These are phyloP conservation scores for Teunomyces kruisii DNA, from an alignment of 805 yeast species.

Conservation along the genomic window DNA sequence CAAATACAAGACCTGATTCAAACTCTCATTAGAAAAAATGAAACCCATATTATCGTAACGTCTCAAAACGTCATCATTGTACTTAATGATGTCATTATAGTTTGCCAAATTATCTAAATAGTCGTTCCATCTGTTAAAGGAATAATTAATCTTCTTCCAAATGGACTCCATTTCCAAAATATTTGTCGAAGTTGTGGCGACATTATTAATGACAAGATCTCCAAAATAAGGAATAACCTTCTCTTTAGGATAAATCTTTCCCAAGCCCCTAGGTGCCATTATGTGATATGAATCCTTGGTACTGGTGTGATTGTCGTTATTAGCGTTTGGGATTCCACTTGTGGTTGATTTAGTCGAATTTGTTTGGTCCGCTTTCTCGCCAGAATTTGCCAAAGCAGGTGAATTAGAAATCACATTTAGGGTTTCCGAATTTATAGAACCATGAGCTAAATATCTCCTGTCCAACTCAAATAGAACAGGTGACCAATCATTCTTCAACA, in stretches of 20 bases:
- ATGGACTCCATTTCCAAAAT: slow-evolving; percentile 61
- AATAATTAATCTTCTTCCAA: slow-evolving; percentile 65
- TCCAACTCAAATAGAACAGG: slow-evolving; percentile 89
- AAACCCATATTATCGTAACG: slow-evolving; percentile 43
- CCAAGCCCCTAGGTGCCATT: slow-evolving; percentile 86
- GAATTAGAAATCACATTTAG: slow-evolving; percentile 8
- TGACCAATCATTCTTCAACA: slow-evolving; percentile 82
- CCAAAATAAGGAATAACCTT: slow-evolving; percentile 90
- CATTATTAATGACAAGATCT: slow-evolving; percentile 62
- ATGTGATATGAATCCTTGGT: slow-evolving; percentile 59
- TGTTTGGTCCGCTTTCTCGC: neutral
- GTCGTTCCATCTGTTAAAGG: slow-evolving; percentile 82
- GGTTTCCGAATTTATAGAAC: slow-evolving; percentile 13
- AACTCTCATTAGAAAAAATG: slow-evolving; percentile 43
- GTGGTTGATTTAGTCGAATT: neutral
- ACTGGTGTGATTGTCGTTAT: slow-evolving; percentile 28
- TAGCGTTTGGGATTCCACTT: neutral
- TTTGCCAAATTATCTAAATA: slow-evolving; percentile 54
- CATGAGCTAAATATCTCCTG: slow-evolving; percentile 58
- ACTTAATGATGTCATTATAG: slow-evolving; percentile 37
- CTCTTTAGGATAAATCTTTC: slow-evolving; percentile 69
- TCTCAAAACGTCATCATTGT: slow-evolving; percentile 40
- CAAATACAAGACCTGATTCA: slow-evolving; percentile 41
- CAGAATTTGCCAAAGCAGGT: neutral
- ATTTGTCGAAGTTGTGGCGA: slow-evolving; percentile 19